Base-by-base conservation (phyloP, 2,329 filamentous ascomycete genomes). In the Diaporthe sp. region DNA sequence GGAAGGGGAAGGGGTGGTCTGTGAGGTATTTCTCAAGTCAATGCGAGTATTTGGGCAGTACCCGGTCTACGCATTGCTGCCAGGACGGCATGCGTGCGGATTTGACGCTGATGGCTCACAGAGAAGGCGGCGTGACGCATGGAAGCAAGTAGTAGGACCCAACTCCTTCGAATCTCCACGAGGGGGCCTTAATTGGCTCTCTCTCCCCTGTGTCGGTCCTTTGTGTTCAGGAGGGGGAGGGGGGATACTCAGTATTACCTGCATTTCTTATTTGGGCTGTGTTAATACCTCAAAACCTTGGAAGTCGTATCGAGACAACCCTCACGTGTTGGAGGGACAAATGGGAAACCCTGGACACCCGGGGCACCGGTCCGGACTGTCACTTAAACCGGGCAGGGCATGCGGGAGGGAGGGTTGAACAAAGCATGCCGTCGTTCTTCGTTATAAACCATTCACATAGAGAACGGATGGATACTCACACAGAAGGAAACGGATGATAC, bases 11-110 rank as follows among this genome's bases (percentile, higher is more conserved):
- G 22, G 5, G 22, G 31, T 34, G 12, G 46, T 7, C 46, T 12
- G 28, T 42, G 65, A 70, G 49, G 65, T 70, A 70, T 70, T 70
- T 70, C 65, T 42, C 22, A 70, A 55, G 65, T 70, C 65, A 31
- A 42, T 15, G n/a, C 10, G n/a, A 42, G 65, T 70, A 42, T 70
- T 22, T 28, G 65, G 49, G 49, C 49, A 55, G 65, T 70, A 70
- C 46, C n/a, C n/a, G 39, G 42, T 28, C 42, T 19, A 39, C 57
- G 57, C 55, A 37, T 58, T 31, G 31, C 55, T 19, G 37, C 60
- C 39, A 31, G 60, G 39, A 42, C 60, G 31, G 62, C 19, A 4
- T 31, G 60, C 5, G 25, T 13, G 58, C 37, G 58, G 39, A 31
- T 19, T 39, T 15, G n/a, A 62, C 4, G 31, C 31, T 42, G 46